These are phyloP conservation scores for Clitopilus passeckerianus DNA, from an alignment of 768 basidiomycete genomes.

Conservation along the genomic window DNA sequence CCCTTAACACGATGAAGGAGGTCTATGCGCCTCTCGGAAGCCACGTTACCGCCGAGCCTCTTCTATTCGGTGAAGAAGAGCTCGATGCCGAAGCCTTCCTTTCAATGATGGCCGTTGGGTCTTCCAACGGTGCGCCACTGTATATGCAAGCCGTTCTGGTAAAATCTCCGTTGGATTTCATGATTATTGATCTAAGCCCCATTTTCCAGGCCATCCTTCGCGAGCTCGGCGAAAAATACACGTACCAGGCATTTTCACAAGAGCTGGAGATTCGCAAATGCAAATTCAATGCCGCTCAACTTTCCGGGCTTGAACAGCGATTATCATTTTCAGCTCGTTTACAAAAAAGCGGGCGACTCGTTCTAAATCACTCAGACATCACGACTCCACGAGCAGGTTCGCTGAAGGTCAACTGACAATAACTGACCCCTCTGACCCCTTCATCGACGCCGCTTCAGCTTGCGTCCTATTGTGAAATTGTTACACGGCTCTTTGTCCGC, in stretches of 20 bases:
- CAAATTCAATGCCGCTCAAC: slow-evolving; percentile 53
- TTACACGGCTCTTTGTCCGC: slow-evolving; percentile 60
- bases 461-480: slow-evolving; percentile 69
- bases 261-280: slow-evolving; percentile 40
- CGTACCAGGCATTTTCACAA: slow-evolving; percentile 42
- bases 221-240: slow-evolving; percentile 56
- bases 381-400: slow-evolving; percentile 31
- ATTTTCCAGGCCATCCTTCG: slow-evolving; percentile 48
- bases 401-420: slow-evolving; percentile 57
- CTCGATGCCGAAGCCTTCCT: slow-evolving; percentile 65
- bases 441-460: slow-evolving; percentile 62
- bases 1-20: slow-evolving; percentile 52
- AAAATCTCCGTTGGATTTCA: slow-evolving; percentile 13
- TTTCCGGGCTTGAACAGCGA: slow-evolving; percentile 55
- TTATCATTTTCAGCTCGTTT: slow-evolving; percentile 59
- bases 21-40: slow-evolving; percentile 50
- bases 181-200: not conserved
- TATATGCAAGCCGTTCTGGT: slow-evolving; percentile 70
- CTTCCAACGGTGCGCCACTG: slow-evolving; percentile 56
- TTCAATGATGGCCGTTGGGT: slow-evolving; percentile 70
- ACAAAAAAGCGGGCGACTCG: slow-evolving; percentile 25
- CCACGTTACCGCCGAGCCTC: slow-evolving; percentile 45
- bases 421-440: slow-evolving; percentile 69
- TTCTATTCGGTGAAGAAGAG: slow-evolving; percentile 53
- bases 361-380: not conserved